Conservation (phyloP, 768 basidiomycete genomes). For the Amanita jacksonii region DNA sequence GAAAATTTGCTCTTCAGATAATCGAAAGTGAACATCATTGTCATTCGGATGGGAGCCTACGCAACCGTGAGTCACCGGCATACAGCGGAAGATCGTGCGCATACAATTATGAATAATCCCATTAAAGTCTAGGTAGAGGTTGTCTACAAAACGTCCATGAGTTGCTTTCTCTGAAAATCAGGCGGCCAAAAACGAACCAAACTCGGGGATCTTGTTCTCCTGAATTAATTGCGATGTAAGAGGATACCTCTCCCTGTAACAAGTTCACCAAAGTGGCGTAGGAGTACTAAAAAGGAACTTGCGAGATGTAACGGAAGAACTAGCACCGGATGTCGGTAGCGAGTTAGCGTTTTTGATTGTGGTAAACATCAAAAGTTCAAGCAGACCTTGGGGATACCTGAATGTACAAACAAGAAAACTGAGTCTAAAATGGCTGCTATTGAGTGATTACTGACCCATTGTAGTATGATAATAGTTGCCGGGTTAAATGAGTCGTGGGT, state of each 20-base stretch:
- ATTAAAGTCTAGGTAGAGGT: conserved; percentile 91
- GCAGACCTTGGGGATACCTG: conserved; percentile 69
- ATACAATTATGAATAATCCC: conserved; percentile 81
- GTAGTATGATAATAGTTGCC: not conserved
- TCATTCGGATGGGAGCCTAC: conserved; percentile 93
- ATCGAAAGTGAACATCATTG: conserved; percentile 88
- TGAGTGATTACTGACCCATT: conserved; percentile 10
- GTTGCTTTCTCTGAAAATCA: not conserved
- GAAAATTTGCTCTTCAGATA: conserved; percentile 96
- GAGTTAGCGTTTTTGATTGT: not conserved
- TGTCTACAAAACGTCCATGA: conserved; percentile 39
- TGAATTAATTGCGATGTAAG: conserved; percentile 96
- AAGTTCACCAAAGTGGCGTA: not conserved
- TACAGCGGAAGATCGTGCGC: conserved; percentile 8
- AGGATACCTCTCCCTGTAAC: conserved; percentile 84
- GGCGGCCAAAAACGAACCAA: conserved; percentile 45
- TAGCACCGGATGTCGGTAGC: conserved; percentile 22
- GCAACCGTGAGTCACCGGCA: conserved; percentile 1
- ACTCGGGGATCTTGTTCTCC: conserved; percentile 98
- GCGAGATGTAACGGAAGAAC: conserved; percentile 98
- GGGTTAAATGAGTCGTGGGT: not conserved
- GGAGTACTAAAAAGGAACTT: conserved; percentile 21
- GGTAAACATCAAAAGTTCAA: conserved; percentile 13
- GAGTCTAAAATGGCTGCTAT: not conserved
- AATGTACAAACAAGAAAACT: not conserved